Evolutionary conservation across 2,329 filamentous ascomycete species (phyloP), one percentile per base, ranked within the genome.

Genomic region (Aspergillus quadrilineatus): DNA sequence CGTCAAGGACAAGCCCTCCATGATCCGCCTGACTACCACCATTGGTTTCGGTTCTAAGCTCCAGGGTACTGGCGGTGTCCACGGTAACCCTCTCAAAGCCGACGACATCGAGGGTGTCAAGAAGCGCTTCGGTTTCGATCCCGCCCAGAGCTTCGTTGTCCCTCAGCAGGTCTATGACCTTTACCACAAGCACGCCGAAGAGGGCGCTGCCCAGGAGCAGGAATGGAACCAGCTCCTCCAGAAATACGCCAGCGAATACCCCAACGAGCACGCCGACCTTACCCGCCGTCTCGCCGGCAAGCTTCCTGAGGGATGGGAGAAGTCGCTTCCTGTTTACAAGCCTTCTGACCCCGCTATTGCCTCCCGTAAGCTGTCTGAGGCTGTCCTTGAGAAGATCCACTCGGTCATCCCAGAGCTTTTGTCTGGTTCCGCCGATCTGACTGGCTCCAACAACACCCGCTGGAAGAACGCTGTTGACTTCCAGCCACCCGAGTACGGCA

Each of bases 391-490:
- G 81, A 93, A 92, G 78, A 88, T 99, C 70, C 86, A 96, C 82
- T 78, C 83, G 50, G 85, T 81, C 64, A 74, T 99, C 54, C 94
- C 94, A 65, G 94, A 97, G 79, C 87, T 99, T 57, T 78, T 99
- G 60, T 96, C 93, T 75, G 94, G 94, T 69, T 99, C 94, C 64
- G 94, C 94, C 68, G 94, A 99, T 84, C 79, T 99, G 83, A 99
- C 94, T 75, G 91, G 91, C 73, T 97, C 94, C 75, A 99, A 99
- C 86, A 88, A 97, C 82, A 99, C 94, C 67, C 88, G 92, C 75
- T 97, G 92, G 92, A 99, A 97, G 89, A 85, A 86, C 54, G 93
- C 94, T 56, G 86, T 93, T 65, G 94, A 99, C 83, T 97, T 99
- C 88, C 94, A 99, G 83, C 90, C 92, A 63, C 90, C 91, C 58